These are phyloP conservation scores for Amanita muscaria DNA, from an alignment of 768 basidiomycete genomes.

Conservation along the genomic window DNA sequence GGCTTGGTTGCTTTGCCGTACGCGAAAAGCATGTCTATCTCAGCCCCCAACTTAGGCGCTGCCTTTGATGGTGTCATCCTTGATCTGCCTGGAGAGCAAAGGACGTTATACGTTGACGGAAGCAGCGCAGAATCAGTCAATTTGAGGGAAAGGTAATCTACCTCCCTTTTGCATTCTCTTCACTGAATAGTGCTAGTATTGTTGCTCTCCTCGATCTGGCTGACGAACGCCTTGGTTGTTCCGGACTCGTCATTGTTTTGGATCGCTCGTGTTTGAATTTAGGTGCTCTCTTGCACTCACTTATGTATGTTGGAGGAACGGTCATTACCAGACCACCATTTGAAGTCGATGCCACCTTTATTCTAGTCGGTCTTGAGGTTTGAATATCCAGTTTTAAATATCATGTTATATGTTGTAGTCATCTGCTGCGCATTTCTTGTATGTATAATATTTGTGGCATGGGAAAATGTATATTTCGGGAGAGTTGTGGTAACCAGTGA, in stretches of 20 bases:
- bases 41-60: slow-evolving; percentile 56
- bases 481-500: too few species aligned
- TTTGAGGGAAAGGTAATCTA: slow-evolving; percentile 66
- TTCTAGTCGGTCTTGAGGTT: slow-evolving; percentile 83
- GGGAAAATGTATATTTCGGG: too few species aligned
- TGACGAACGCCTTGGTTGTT: slow-evolving; percentile 74
- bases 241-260: slow-evolving; percentile 70
- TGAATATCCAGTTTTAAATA: slow-evolving; percentile 22
- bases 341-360: slow-evolving; percentile 64
- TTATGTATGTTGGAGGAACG: slow-evolving; percentile 88
- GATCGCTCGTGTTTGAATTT: slow-evolving; percentile 66
- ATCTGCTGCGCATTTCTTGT: background rate
- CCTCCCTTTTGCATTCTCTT: slow-evolving; percentile 5
- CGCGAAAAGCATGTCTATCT: slow-evolving; percentile 67
- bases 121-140: slow-evolving; percentile 74
- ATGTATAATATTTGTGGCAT: slow-evolving; percentile 1
- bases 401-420: background rate
- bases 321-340: slow-evolving; percentile 78
- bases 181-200: slow-evolving; percentile 38
- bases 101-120: slow-evolving; percentile 79
- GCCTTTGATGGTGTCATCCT: slow-evolving; percentile 75
- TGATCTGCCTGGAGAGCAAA: slow-evolving; percentile 58
- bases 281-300: slow-evolving; percentile 71
- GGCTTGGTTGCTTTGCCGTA: slow-evolving; percentile 61
- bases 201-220: slow-evolving; percentile 84